A percentile compares a stretch with the other conserved stretches of the same genome.
phyloP scores from a whole-genome alignment of 1,284 basidiomycete species.

The Puccinia coronata region DNA sequence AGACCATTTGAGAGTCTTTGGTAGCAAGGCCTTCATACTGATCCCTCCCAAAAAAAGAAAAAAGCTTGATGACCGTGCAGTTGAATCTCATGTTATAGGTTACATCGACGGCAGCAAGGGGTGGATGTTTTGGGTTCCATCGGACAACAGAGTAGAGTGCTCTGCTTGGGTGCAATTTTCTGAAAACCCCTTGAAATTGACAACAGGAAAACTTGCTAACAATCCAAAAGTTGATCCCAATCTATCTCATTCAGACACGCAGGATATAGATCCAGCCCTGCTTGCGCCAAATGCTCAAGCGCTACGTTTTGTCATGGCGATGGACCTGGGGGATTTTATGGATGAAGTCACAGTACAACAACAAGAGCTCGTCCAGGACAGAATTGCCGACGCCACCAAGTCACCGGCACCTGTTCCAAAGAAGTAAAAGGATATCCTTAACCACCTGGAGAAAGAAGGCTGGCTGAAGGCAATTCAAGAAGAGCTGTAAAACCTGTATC shows the following conservation, averaged over 20 bases:
- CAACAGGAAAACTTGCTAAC: background rate
- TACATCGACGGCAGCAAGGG: slow-evolving; percentile 13
- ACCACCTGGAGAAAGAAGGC: background rate
- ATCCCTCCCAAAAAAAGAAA: background rate
- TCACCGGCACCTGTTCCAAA: background rate
- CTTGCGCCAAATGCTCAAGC: background rate
- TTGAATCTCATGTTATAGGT: background rate
- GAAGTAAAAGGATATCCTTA: slow-evolving; percentile 2
- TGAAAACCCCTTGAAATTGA: slow-evolving; percentile 2
- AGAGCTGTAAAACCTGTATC: slow-evolving; percentile 4
- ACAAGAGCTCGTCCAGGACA: background rate
- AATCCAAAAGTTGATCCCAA: background rate
- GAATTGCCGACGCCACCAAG: background rate
- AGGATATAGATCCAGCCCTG: background rate
- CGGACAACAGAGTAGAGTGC: background rate
- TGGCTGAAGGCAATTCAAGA: slow-evolving; percentile 4
- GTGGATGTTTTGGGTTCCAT: slow-evolving; percentile 24
- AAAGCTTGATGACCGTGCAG: slow-evolving; percentile 7
- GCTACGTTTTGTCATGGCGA: background rate
- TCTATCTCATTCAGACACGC: background rate
- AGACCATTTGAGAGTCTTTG: background rate
- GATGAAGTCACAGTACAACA: background rate
- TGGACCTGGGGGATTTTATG: background rate
- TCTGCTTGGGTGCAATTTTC: slow-evolving; percentile 1
- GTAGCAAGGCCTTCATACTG: background rate